These are phyloP conservation scores for Tinospora cordifolia DNA, from an alignment of 164 flowering plant genomes.

Conservation along the genomic window DNA sequence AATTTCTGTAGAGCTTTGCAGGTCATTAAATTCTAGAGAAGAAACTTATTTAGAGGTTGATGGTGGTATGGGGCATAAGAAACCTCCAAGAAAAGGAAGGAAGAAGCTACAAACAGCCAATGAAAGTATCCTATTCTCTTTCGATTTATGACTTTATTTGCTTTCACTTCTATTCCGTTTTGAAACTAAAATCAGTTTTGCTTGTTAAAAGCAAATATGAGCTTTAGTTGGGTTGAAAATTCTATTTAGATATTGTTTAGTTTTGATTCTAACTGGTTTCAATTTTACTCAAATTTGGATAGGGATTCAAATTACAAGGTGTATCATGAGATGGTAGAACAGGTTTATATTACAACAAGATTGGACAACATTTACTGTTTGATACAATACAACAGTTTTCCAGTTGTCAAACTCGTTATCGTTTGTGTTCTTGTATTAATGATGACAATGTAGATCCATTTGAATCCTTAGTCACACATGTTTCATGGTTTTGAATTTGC, in stretches of 20 bases:
- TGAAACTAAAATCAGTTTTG: background rate
- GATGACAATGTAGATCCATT: no score
- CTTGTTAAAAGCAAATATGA: background rate
- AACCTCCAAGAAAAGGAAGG: constrained; percentile 63
- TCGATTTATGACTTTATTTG: background rate
- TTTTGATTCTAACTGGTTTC: no score
- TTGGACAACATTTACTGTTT: no score
- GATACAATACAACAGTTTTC: no score
- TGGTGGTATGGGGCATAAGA: constrained; percentile 44
- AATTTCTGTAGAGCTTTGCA: constrained; percentile 56
- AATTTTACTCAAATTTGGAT: no score
- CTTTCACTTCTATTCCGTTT: background rate
- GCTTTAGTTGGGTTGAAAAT: background rate
- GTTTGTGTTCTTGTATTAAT: no score
- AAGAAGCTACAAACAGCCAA: constrained; percentile 39
- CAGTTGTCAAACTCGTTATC: no score
- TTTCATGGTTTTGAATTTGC: background rate
- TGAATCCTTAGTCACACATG: background rate
- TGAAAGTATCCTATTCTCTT: constrained; percentile 46
- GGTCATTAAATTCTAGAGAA: constrained; percentile 30
- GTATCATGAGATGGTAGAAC: no score
- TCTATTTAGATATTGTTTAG: no score
- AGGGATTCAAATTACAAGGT: no score
- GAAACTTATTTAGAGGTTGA: constrained; percentile 38
- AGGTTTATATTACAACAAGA: no score